Evolutionary conservation across 106 monocot species (phyloP), one percentile per base, ranked within the genome.

Genomic region (Narthecium ossifragum): DNA sequence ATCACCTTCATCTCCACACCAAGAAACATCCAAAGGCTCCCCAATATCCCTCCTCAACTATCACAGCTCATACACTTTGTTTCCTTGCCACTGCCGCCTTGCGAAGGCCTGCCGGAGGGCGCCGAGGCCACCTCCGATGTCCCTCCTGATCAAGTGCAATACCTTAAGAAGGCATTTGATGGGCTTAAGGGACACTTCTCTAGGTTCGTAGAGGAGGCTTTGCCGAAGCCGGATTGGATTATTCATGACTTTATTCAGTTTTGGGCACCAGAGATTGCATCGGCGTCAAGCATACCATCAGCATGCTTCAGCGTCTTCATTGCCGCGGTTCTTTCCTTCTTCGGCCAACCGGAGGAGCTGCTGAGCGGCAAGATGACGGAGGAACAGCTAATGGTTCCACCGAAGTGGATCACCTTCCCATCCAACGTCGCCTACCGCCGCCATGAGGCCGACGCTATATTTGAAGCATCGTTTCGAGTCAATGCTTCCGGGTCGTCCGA

Each of bases 1-100:
- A 62, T 85, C 66, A 70, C 80, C 66, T 70, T 62, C 76, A n/a
- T 92, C 23, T 66, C 83, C 46, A 83, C 92, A 36, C 83, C 91
- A 0, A 71, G 65, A 22, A 86, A 83, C 80, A 38, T 79, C 54
- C 45, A 54, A 12, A 56, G 61, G 34, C 81, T 90, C 29, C 68
- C 79, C 13, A 34, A 28, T 11, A 23, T 46, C 63, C 67, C 70
- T 24, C n/a, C n/a, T n/a, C n/a, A n/a, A n/a, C 30, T 76, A 14
- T 34, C 78, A 17, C 60, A 39, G 3, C 74, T 64, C 60, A 57
- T 85, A 13, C 9, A 70, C 49, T 43, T 85, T 17, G 43, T 85
- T 3, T 36, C 53, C 9, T 51, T 86, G 49, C 67, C 36, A 4
- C 36, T 92, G 21, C 86, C 92, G 4, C 53, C 14, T 0, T 18